Percentiles rank a stretch among this genome's conserved stretches.
Evolutionary conservation across 192 early-diverging fungal species (phyloP).

Genomic region (Coemansia erecta): DNA sequence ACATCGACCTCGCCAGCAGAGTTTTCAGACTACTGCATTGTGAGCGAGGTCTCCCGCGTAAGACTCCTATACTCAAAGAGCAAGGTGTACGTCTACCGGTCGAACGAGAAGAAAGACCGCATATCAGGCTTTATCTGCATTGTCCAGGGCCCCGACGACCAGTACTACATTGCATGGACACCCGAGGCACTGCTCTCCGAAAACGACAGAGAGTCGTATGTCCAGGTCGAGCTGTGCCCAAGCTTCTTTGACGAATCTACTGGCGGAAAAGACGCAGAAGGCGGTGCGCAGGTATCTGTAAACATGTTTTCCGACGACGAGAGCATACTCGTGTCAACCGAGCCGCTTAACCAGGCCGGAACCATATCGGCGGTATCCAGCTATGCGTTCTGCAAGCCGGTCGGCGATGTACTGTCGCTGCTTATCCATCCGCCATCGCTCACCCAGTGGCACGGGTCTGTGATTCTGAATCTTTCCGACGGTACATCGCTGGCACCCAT

Average conservation of each 20-base stretch:
- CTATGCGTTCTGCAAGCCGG: constrained; percentile 64
- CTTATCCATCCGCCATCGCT: constrained; percentile 65
- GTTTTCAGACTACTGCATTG: constrained; percentile 53
- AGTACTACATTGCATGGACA: constrained; percentile 70
- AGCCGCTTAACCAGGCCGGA: constrained; percentile 33
- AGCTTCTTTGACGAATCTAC: constrained; percentile 29
- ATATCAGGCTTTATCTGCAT: constrained; percentile 69
- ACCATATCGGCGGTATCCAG: constrained; percentile 40
- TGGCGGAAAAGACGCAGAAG: neutral
- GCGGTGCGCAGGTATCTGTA: constrained; percentile 27
- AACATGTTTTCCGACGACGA: constrained; percentile 34
- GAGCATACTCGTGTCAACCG: constrained; percentile 41
- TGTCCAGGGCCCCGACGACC: constrained; percentile 58
- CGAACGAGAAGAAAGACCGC: constrained; percentile 57
- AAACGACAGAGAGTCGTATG: constrained; percentile 61
- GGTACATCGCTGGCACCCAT: constrained; percentile 65
- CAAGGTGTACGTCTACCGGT: constrained; percentile 72
- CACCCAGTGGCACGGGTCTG: constrained; percentile 66
- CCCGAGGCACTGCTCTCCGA: constrained; percentile 63
- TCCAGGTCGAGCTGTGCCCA: constrained; percentile 59
- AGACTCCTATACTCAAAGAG: constrained; percentile 65
- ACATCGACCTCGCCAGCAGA: constrained; percentile 30
- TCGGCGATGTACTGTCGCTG: constrained; percentile 60
- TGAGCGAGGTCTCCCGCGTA: constrained; percentile 46
- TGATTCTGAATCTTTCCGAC: constrained; percentile 63